Conservation (phyloP, 352 stramenopile genomes). For the Phytophthora lateralis region DNA sequence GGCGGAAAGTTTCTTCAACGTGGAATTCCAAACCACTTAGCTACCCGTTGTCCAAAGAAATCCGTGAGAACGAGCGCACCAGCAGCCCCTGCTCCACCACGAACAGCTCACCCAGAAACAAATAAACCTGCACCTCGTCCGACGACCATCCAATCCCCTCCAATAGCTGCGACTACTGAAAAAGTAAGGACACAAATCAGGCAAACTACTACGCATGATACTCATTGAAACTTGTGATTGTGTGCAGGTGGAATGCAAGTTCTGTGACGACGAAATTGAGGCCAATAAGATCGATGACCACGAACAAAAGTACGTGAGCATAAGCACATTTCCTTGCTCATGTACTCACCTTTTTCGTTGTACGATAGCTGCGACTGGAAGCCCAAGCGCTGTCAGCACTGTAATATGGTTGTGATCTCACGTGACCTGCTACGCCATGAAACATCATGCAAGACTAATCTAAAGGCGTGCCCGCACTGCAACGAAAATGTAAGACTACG, state of each 20-base stretch:
- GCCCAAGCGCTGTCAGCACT: constrained; percentile 77
- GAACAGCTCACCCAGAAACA: constrained; percentile 5
- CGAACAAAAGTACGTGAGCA: constrained; percentile 52
- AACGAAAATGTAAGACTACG: constrained; percentile 50
- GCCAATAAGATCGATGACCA: constrained; percentile 58
- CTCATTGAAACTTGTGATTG: background rate
- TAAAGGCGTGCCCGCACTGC: constrained; percentile 72
- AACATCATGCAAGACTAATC: constrained; percentile 65
- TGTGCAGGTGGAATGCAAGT: constrained; percentile 69
- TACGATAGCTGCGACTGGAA: constrained; percentile 72
- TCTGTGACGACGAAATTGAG: constrained; percentile 78
- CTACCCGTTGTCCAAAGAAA: constrained; percentile 68
- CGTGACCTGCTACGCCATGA: constrained; percentile 69
- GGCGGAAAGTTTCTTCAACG: constrained; percentile 83
- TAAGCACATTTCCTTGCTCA: background rate
- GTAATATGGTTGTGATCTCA: constrained; percentile 85
- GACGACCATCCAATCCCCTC: background rate
- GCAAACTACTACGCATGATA: background rate
- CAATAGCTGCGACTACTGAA: background rate
- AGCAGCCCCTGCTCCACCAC: constrained; percentile 4
- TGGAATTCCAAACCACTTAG: constrained; percentile 76
- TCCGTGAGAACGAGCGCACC: background rate
- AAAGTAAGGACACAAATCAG: constrained; percentile 15
- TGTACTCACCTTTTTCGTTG: constrained; percentile 5
- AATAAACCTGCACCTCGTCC: constrained; percentile 16